Base-by-base conservation (phyloP, 495 filamentous ascomycete genomes). In the Hapsidospora chrysogenum region DNA sequence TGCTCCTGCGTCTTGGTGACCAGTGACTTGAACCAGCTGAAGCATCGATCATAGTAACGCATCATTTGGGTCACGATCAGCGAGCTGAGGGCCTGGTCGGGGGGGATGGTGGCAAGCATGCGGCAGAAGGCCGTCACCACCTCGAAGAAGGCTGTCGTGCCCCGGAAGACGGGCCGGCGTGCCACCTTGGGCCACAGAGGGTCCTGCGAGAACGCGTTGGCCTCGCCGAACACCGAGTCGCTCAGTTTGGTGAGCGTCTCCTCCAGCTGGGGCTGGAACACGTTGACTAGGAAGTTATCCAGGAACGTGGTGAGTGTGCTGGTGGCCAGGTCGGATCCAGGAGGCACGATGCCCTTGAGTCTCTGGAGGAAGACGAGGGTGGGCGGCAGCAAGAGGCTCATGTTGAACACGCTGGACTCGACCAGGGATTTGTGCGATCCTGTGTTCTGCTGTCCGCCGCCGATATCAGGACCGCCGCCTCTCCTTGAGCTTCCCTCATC, bases 211-310 rank as follows among this genome's bases (percentile, higher is more conserved):
- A 95, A 99, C 13, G 85, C 78, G 53, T 95, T 84, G 8, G 74
- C 49, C 29, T 87, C 82, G 44, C 80, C 79, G 49, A 86, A 81
- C 14, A 79, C 78, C 29, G 78, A 69, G 21, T 78, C 76, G 52
- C 82, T 84, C 19, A 93, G 63, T 49, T 99, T 92, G 9, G 77
- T 74, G 5, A 99, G 72, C 0, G 92, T 94, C 48, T 99, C 89
- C 35, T 99, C 89, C 10, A 99, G 60, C 47, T 95, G 92, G 14
- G 89, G 89, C 37, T 87, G 80, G 61, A 99, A 99, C 23, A 96
- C 86, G 46, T 96, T 96, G 53, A 96, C 77, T 36, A 99, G 71
- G 56, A 96, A 96, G 51, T 99, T 92, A 51, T 99, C 89, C 9
- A 99, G 70, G 58, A 99, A 99, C 16, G 84, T 86, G 1, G 89